phyloP scores from a whole-genome alignment of 2,329 filamentous ascomycete genomes.

The Calonectria ilicicola region DNA sequence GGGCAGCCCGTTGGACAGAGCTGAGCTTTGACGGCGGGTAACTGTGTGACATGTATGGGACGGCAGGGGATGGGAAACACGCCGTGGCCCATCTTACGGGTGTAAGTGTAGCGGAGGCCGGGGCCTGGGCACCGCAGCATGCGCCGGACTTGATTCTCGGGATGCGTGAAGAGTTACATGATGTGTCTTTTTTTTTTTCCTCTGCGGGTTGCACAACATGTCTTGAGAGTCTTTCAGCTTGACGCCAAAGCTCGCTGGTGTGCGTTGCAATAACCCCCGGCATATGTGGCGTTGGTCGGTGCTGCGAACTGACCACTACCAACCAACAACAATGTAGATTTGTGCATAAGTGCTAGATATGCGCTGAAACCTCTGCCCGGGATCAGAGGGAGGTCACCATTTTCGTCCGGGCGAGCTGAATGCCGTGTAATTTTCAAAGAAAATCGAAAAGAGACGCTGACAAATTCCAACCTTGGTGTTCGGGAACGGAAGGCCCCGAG shows the following conservation, averaged over 20 bases:
- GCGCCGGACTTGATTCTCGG: conserved; percentile 9
- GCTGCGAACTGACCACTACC: conserved; percentile 10
- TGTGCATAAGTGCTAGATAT: neutral
- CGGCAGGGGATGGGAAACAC: neutral
- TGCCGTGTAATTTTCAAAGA: neutral
- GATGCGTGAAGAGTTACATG: neutral
- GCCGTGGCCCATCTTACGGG: neutral
- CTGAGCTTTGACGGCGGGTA: conserved; percentile 16
- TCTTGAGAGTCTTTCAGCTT: neutral
- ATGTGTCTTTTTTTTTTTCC: neutral
- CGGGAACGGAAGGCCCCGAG: neutral
- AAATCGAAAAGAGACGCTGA: neutral
- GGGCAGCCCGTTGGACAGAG: neutral
- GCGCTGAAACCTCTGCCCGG: neutral
- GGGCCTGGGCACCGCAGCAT: neutral
- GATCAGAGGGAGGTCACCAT: neutral
- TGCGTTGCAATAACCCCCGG: neutral
- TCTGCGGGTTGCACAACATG: neutral
- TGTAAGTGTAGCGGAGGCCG: conserved; percentile 1
- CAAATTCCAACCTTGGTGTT: neutral
- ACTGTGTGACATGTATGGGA: neutral
- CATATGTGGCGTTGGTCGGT: conserved; percentile 12
- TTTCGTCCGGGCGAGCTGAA: neutral
- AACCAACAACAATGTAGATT: conserved; percentile 6
- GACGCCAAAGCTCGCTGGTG: neutral